A percentile compares a stretch with the other conserved stretches of the same genome.
Conservation (phyloP, 2,329 filamentous ascomycete genomes). For the Purpureocillium lavendulum region DNA sequence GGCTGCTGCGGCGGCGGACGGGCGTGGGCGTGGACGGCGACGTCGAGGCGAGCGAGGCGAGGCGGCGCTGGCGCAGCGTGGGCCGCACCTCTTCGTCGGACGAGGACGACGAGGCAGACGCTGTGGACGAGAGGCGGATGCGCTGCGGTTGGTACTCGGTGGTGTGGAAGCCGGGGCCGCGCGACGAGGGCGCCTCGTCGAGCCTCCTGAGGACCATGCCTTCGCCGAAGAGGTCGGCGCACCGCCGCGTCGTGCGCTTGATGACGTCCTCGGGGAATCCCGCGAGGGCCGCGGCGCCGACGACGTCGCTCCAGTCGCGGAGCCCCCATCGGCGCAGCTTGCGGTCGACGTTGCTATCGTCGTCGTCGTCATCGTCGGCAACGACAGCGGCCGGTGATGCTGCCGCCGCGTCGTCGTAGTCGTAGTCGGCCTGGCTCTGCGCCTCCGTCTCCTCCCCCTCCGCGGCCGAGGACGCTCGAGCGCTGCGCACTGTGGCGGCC, state of each 20-base stretch:
- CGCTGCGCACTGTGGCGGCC: no score
- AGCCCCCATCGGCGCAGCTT: conserved; percentile 31
- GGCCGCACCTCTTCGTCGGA: conserved; percentile 14
- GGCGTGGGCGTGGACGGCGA: conserved; percentile 13
- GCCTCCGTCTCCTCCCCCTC: conserved; percentile 6
- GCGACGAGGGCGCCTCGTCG: conserved; percentile 20
- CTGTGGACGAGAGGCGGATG: conserved; percentile 11
- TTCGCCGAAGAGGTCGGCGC: conserved; percentile 66
- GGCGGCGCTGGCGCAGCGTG: conserved; percentile 18
- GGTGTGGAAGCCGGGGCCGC: conserved; percentile 14
- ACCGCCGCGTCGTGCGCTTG: conserved; percentile 63
- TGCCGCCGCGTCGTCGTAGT: no score
- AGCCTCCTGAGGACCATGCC: conserved; percentile 57
- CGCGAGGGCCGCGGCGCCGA: conserved; percentile 67
- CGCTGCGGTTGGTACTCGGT: conserved; percentile 20
- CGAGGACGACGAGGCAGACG: conserved; percentile 6
- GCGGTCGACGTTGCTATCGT: conserved; percentile 12
- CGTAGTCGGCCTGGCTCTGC: no score
- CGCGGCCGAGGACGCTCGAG: no score
- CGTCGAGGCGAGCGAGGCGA: conserved; percentile 19
- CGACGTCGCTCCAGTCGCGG: conserved; percentile 78
- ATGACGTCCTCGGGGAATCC: conserved; percentile 61
- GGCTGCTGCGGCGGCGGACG: no score
- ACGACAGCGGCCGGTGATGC: no score
- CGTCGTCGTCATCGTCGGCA: conserved; percentile 6